phyloP scores from a whole-genome alignment of 2,329 filamentous ascomycete species.

The Ophiostoma australiae region DNA sequence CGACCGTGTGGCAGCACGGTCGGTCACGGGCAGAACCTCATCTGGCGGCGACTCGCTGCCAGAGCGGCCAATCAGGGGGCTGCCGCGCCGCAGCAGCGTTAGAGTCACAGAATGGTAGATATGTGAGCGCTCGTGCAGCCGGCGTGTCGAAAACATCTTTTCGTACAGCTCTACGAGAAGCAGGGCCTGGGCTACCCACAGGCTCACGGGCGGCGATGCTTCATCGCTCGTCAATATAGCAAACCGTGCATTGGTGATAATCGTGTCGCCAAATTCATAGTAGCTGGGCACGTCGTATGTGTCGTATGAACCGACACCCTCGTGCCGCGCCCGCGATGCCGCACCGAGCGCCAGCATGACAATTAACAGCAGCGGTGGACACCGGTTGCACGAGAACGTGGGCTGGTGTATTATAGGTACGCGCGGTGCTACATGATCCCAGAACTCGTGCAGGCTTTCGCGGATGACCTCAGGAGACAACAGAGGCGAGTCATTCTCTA shows the following conservation, averaged over 20 bases:
- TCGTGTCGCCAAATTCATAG: constrained; percentile 44
- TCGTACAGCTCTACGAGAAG: constrained; percentile 83
- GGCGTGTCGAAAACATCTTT: constrained; percentile 81
- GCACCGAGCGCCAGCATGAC: constrained; percentile 82
- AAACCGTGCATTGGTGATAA: constrained; percentile 69
- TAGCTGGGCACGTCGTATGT: constrained; percentile 41
- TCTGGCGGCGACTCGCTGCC: constrained; percentile 75
- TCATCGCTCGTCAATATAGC: constrained; percentile 78
- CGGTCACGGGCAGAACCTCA: constrained; percentile 32
- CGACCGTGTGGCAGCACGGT: not conserved
- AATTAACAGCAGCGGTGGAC: constrained; percentile 69
- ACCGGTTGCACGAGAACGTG: constrained; percentile 77
- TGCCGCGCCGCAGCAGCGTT: constrained; percentile 78
- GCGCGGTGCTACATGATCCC: constrained; percentile 79
- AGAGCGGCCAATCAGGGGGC: constrained; percentile 74
- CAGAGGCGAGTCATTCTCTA: constrained; percentile 40
- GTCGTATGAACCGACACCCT: constrained; percentile 51
- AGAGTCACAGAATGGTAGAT: constrained; percentile 85
- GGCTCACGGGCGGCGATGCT: constrained; percentile 73
- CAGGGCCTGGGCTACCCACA: constrained; percentile 85
- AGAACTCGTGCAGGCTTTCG: constrained; percentile 80
- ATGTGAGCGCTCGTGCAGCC: constrained; percentile 79
- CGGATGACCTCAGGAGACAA: constrained; percentile 66
- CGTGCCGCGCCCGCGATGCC: constrained; percentile 54
- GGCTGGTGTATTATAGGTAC: constrained; percentile 84